Conservation (phyloP, 208 protist genomes). For the Polymyxa betae region DNA sequence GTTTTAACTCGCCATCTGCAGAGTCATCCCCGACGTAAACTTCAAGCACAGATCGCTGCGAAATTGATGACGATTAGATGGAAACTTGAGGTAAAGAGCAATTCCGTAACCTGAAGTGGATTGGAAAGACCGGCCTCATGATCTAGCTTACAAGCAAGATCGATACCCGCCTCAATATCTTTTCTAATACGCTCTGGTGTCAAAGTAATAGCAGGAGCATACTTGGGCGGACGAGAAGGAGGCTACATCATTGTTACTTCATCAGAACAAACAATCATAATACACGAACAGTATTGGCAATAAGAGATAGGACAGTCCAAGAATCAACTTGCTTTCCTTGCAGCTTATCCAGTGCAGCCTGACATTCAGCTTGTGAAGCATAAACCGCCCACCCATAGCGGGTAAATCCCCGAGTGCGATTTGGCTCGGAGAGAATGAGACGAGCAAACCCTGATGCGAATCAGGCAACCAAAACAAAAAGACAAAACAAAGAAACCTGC, state of each 20-base stretch:
- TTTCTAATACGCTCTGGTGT: background rate
- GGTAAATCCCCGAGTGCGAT: background rate
- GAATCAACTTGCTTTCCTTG: background rate
- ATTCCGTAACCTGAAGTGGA: background rate
- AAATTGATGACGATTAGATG: background rate
- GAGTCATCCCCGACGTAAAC: background rate
- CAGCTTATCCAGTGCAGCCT: background rate
- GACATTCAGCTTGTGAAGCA: background rate
- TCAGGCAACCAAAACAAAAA: background rate
- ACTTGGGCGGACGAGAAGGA: background rate
- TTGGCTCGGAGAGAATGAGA: background rate
- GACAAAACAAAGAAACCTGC: background rate
- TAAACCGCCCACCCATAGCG: constrained; percentile 22
- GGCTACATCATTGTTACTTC: background rate
- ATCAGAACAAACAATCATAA: background rate
- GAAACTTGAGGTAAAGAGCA: background rate
- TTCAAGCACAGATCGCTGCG: background rate
- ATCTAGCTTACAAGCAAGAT: constrained; percentile 1
- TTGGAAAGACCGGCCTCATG: background rate
- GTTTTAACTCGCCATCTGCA: background rate
- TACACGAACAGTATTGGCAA: background rate
- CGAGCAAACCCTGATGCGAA: background rate
- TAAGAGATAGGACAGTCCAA: constrained; percentile 9
- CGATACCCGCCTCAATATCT: background rate
- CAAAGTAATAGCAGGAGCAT: background rate